Base-by-base conservation (phyloP, 768 basidiomycete genomes). In the Naematelia aurantialba region DNA sequence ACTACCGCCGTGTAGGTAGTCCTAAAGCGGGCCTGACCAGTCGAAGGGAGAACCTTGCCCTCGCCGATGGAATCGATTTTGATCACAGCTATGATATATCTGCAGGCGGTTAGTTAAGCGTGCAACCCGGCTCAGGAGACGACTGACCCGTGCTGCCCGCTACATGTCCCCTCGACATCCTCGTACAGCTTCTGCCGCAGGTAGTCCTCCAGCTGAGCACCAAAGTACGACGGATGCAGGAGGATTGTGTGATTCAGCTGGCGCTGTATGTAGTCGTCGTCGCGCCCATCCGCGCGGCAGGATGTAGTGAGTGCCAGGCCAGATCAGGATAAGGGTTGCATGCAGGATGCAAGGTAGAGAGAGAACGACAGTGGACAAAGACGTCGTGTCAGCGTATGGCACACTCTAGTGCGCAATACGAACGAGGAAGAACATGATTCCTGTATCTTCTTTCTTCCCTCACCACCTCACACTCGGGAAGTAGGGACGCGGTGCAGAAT, bases 221-320 rank as follows among this genome's bases (percentile, higher is more conserved):
- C 93, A 75, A 99, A 99, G 79, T 96, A 99, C 17, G 94, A 97
- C 24, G 96, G 96, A 75, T 98, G 94, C 24, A 99, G 83, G 34
- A 93, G 85, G 74, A 98, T 96, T 3, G 92, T 94, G 76, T 98
- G 92, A n/a, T 89, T 89, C 8, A 99, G 83, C 76, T 93, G 89
- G 84, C 96, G 94, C 94, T 98, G 56, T 62, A 42, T 14, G 17
- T 52, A 24, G 27, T 12, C 10, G 22, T 13, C 17, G 44, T 48
- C 29, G 27, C 25, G 34, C 29, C 47, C 34, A 61, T 45, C 48
- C 27, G 1, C 2, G 24, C 1, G 50, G 5, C 13, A 22, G 14
- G 12, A 52, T 27, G 29, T 24, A 27, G 50, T 19, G 3, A 26
- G 1, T 1, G 21, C 3, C 8, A n/a, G 22, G 55, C n/a, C n/a